Conservation (phyloP, 371 early-diverging fungal species). For the Conidiobolus incongruus region DNA sequence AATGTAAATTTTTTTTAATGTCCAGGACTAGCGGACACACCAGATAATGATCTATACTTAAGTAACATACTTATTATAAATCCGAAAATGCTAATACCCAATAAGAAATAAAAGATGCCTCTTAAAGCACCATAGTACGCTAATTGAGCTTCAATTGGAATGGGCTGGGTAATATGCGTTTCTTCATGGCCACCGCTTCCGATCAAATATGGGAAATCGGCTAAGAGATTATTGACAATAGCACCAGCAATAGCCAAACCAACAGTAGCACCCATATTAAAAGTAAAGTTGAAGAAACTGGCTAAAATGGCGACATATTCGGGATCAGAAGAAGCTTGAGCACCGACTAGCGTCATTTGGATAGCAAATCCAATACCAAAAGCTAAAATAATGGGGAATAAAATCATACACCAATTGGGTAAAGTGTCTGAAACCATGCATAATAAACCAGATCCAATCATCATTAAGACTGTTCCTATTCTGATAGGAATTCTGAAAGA, state of each 20-base stretch:
- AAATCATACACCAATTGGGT: not conserved
- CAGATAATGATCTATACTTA: no score
- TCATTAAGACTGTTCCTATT: constrained; percentile 16
- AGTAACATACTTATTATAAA: not conserved
- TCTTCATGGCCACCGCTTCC: not conserved
- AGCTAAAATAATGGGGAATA: constrained; percentile 11
- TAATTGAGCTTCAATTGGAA: not conserved
- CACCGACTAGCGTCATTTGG: constrained; percentile 23
- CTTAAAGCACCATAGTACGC: not conserved
- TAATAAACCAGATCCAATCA: constrained; percentile 13
- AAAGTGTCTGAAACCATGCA: not conserved
- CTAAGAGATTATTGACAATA: constrained; percentile 19
- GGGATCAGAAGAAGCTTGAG: constrained; percentile 19
- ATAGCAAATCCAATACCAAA: constrained; percentile 30
- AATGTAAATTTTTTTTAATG: no score
- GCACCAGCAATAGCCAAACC: constrained; percentile 34
- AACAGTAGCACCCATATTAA: constrained; percentile 38
- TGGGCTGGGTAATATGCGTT: not conserved
- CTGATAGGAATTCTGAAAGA: constrained; percentile 12
- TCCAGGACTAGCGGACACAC: no score
- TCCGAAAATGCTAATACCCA: not conserved
- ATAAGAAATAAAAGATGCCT: not conserved
- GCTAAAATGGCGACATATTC: constrained; percentile 13
- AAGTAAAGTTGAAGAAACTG: constrained; percentile 29
- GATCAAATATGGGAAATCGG: constrained; percentile 5